Evolutionary conservation across 2,329 filamentous ascomycete species (phyloP).

Genomic region (Phoma sp.): DNA sequence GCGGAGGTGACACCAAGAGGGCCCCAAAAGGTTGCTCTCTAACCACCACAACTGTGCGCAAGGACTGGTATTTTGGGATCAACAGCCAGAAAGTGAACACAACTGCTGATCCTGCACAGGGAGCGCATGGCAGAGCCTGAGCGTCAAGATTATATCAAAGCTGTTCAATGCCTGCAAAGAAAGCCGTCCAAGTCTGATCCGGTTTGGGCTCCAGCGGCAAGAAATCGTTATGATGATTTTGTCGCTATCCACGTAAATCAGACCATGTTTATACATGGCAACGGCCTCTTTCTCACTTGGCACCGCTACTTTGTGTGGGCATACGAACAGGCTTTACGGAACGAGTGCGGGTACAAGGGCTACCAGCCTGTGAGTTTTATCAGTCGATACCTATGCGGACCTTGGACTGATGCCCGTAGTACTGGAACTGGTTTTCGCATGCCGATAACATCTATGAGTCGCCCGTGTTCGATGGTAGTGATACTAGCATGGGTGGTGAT

Average conservation of each 20-base stretch:
- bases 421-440: constrained; percentile 56
- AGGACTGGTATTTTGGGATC: not conserved
- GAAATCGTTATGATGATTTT: constrained; percentile 40
- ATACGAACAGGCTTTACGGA: constrained; percentile 49
- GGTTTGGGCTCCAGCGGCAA: constrained; percentile 29
- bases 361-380: constrained; percentile 36
- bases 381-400: not conserved
- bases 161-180: constrained; percentile 37
- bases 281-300: constrained; percentile 44
- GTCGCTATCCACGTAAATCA: constrained; percentile 40
- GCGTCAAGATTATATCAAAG: constrained; percentile 30
- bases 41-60: not conserved
- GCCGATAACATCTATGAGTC: constrained; percentile 53
- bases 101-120: not conserved
- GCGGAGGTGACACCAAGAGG: not conserved
- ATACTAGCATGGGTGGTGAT: constrained; percentile 55
- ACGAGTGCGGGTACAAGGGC: constrained; percentile 52
- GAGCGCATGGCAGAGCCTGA: not conserved
- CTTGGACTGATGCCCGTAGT: constrained; percentile 24
- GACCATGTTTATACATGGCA: constrained; percentile 36
- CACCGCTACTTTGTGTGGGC: constrained; percentile 51
- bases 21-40: not conserved
- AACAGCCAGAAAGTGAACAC: not conserved
- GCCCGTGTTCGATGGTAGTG: constrained; percentile 62
- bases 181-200: constrained; percentile 30